Evolutionary conservation across 139 green algal genomes (phyloP).

Genomic region (Parachlorella kessleri): DNA sequence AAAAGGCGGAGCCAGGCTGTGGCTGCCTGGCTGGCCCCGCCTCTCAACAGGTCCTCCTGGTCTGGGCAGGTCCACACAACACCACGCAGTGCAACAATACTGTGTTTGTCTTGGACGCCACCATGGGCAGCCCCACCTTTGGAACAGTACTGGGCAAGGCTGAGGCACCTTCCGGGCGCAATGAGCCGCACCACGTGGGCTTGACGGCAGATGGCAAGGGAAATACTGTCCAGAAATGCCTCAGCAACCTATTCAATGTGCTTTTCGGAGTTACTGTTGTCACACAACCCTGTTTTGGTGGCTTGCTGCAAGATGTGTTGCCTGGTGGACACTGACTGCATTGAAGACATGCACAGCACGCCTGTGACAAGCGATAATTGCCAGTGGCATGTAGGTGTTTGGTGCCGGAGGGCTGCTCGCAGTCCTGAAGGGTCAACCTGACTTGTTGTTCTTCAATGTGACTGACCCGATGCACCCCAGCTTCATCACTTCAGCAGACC

Average conservation of each 20-base stretch:
- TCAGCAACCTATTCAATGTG: background rate
- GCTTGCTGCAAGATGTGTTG: background rate
- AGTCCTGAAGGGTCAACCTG: background rate
- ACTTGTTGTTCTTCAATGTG: background rate
- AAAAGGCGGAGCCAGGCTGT: too few species aligned
- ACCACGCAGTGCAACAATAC: background rate
- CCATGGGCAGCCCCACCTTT: background rate
- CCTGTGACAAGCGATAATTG: too few species aligned
- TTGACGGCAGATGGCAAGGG: background rate
- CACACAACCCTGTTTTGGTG: too few species aligned
- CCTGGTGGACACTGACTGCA: background rate
- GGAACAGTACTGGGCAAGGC: background rate
- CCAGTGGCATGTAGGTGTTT: background rate
- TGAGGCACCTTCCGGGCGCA: background rate
- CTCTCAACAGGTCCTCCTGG: too few species aligned
- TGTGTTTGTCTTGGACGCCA: background rate
- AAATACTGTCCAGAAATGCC: background rate
- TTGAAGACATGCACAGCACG: background rate
- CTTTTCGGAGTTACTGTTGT: too few species aligned
- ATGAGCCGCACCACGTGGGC: conserved; percentile 6
- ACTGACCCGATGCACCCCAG: background rate
- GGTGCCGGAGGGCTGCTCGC: background rate
- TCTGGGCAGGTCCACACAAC: background rate
- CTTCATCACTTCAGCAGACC: background rate
- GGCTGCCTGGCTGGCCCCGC: too few species aligned